phyloP scores from a whole-genome alignment of 2,329 filamentous ascomycete genomes.

The Didymosphaeria variabile region DNA sequence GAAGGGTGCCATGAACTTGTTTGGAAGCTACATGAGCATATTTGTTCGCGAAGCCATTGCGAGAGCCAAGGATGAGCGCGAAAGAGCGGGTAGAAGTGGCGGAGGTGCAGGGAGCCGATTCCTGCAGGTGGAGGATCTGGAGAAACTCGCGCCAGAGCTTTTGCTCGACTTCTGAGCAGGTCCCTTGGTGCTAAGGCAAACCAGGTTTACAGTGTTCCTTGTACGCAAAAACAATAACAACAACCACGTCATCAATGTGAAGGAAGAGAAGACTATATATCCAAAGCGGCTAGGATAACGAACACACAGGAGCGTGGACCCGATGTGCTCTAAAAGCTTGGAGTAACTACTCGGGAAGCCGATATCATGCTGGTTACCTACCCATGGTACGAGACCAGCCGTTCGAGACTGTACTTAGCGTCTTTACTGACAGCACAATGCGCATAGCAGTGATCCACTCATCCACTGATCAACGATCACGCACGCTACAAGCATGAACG shows the following conservation, averaged over 20 bases:
- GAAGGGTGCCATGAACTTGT: conserved; percentile 66
- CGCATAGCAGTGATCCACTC: not conserved
- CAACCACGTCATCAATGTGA: not conserved
- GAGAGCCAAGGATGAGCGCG: conserved; percentile 75
- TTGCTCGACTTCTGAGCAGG: conserved; percentile 77
- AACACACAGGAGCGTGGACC: not conserved
- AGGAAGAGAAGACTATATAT: not conserved
- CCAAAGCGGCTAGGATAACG: not conserved
- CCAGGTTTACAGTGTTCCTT: not conserved
- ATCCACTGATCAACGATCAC: too few relatives aligned
- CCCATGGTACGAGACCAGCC: not conserved
- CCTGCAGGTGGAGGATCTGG: conserved; percentile 87
- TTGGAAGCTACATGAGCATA: conserved; percentile 87
- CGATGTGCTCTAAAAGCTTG: not conserved
- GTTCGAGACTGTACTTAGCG: not conserved
- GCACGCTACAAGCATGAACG: not conserved
- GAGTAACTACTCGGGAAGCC: too few relatives aligned
- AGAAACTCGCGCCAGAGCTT: conserved; percentile 85
- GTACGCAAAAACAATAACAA: too few relatives aligned
- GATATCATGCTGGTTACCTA: not conserved
- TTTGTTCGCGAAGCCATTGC: conserved; percentile 92
- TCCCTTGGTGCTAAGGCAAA: not conserved
- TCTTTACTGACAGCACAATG: not conserved
- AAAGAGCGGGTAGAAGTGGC: conserved; percentile 49
- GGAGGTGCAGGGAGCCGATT: conserved; percentile 64